A percentile compares a stretch with the other conserved stretches of the same genome.
These are phyloP conservation scores for Exophiala sp. DNA, from an alignment of 2,329 filamentous ascomycete species.

Conservation along the genomic window DNA sequence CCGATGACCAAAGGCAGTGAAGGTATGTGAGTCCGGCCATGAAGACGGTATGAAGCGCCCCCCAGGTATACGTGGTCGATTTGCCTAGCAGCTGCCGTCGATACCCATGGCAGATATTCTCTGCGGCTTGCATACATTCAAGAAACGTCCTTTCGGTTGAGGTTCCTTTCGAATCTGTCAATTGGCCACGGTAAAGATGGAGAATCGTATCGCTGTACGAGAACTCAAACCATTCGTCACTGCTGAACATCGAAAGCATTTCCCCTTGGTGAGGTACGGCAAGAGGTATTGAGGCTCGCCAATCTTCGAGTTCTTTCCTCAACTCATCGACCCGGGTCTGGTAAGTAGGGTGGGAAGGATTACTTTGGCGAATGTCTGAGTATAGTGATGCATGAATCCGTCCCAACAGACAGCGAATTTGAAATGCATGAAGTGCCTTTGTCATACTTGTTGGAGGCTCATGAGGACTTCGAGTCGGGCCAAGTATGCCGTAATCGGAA, in stretches of 20 bases:
- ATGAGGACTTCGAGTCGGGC: constrained; percentile 19
- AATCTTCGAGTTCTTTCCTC: constrained; percentile 2
- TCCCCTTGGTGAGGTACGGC: not conserved
- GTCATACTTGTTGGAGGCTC: constrained; percentile 17
- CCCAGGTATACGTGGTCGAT: constrained; percentile 25
- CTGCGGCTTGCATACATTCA: constrained; percentile 23
- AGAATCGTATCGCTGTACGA: constrained; percentile 27
- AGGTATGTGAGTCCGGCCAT: constrained; percentile 31
- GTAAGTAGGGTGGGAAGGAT: not conserved
- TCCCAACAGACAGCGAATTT: not conserved
- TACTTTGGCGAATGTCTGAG: not conserved
- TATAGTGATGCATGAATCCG: not conserved
- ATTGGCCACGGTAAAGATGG: constrained; percentile 27
- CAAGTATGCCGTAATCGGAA: constrained; percentile 23
- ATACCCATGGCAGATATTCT: constrained; percentile 11
- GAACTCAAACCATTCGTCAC: constrained; percentile 17
- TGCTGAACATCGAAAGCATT: constrained; percentile 12
- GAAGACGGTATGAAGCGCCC: constrained; percentile 26
- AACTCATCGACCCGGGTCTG: not conserved
- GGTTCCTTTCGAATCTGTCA: constrained; percentile 17
- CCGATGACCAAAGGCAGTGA: constrained; percentile 35
- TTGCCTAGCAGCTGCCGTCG: constrained; percentile 15
- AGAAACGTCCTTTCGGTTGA: constrained; percentile 26
- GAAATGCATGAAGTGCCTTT: not conserved
- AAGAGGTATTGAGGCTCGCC: constrained; percentile 7